Conservation (phyloP, 2,329 filamentous ascomycete species). For the Fusarium buxicola region DNA sequence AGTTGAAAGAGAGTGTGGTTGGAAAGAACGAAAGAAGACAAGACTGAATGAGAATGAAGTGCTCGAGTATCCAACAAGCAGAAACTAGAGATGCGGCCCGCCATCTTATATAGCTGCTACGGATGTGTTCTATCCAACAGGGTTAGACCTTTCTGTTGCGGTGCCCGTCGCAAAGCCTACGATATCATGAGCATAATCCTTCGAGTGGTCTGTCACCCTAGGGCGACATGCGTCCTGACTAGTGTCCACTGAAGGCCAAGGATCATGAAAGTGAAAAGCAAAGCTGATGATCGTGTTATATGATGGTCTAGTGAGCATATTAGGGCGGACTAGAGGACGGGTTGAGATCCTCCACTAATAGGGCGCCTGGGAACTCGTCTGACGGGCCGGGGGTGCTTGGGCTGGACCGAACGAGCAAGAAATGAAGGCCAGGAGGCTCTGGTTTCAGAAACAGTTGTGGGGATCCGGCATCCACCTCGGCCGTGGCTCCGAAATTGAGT, state of each 20-base stretch:
- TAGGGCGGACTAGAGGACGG: slow-evolving; percentile 21
- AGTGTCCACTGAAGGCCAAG: slow-evolving; percentile 29
- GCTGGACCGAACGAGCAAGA: slow-evolving; percentile 38
- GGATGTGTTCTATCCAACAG: not conserved
- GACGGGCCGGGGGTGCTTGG: slow-evolving; percentile 38
- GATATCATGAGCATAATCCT: slow-evolving; percentile 27
- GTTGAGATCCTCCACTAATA: slow-evolving; percentile 45
- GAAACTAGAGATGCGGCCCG: not conserved
- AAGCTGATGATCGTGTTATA: slow-evolving; percentile 37
- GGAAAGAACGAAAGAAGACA: slow-evolving; percentile 29
- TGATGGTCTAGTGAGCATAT: slow-evolving; percentile 33
- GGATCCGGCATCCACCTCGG: slow-evolving; percentile 31
- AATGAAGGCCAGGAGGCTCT: slow-evolving; percentile 37
- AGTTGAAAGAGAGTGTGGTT: slow-evolving; percentile 33
- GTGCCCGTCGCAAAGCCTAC: not conserved
- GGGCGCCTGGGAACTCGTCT: slow-evolving; percentile 25
- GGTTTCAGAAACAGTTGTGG: slow-evolving; percentile 46
- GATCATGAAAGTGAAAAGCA: slow-evolving; percentile 24
- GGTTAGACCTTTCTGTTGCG: slow-evolving; percentile 8
- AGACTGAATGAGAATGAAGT: slow-evolving; percentile 26
- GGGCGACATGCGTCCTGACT: slow-evolving; percentile 5
- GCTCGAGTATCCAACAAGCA: slow-evolving; percentile 10
- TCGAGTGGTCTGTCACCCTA: slow-evolving; percentile 28
- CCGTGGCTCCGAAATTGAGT: slow-evolving; percentile 41
- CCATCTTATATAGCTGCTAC: slow-evolving; percentile 33